phyloP scores from a whole-genome alignment of 345 rosid species.

The Camelina hispida region DNA sequence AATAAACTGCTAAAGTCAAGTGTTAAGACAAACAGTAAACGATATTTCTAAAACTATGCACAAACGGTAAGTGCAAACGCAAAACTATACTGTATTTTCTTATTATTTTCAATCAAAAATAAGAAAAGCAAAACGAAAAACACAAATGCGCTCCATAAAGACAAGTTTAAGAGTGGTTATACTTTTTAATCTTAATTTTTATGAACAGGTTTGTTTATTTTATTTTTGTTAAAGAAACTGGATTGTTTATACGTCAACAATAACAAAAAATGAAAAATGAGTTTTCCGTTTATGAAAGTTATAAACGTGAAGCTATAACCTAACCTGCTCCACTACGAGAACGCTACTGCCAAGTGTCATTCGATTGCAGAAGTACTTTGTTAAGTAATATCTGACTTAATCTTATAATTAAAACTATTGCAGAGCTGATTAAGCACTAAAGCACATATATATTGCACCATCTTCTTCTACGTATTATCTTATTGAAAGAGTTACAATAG shows the following conservation, averaged over 20 bases:
- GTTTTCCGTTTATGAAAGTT: background rate
- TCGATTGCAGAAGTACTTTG: too few relatives aligned
- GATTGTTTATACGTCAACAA: background rate
- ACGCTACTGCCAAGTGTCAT: background rate
- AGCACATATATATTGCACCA: background rate
- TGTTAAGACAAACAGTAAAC: too few relatives aligned
- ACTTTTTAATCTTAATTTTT: background rate
- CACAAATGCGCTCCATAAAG: background rate
- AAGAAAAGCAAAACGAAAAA: background rate
- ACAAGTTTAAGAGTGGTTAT: too few relatives aligned
- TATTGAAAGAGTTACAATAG: background rate
- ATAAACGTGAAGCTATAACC: background rate
- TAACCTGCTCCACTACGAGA: background rate
- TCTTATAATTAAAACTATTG: too few relatives aligned
- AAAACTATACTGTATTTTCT: too few relatives aligned
- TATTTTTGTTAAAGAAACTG: background rate
- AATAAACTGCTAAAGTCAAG: too few relatives aligned
- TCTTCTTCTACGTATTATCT: background rate
- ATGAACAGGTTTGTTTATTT: background rate
- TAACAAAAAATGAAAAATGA: background rate
- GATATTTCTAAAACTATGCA: too few relatives aligned
- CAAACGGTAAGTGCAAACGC: too few relatives aligned
- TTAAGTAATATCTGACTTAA: background rate
- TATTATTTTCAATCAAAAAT: background rate
- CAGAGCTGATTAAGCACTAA: too few relatives aligned